Percentiles rank a stretch among this genome's conserved stretches.
Conservation (phyloP, 1,284 basidiomycete species). For the Boletus calvinii region DNA sequence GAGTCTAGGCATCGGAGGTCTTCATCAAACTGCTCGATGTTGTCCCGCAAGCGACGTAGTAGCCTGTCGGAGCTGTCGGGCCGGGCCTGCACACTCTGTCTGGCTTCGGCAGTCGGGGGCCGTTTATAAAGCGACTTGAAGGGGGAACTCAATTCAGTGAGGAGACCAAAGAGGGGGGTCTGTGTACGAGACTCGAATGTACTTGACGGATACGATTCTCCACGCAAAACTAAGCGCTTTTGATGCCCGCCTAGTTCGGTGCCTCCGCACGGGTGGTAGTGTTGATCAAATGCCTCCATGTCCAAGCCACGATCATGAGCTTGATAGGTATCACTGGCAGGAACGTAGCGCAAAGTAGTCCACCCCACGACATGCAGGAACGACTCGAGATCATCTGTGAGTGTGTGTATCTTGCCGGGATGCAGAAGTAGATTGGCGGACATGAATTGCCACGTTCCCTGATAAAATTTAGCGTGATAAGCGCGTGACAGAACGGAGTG, state of each 20-base stretch:
- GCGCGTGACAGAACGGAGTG: not conserved
- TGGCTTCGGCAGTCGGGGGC: not conserved
- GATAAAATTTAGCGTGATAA: no score
- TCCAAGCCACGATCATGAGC: not conserved
- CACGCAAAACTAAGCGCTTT: not conserved
- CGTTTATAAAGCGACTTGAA: conserved; percentile 3
- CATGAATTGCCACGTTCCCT: conserved; percentile 1
- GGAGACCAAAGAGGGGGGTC: not conserved
- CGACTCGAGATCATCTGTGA: not conserved
- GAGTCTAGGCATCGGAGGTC: not conserved
- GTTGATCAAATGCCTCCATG: not conserved
- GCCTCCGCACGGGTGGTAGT: not conserved
- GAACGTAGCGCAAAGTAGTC: not conserved
- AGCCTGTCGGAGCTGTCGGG: no score
- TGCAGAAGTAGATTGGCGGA: not conserved
- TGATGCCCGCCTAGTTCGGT: not conserved
- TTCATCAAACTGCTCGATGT: no score
- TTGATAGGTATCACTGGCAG: not conserved
- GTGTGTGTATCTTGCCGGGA: not conserved
- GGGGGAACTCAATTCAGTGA: not conserved
- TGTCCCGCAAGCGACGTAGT: no score
- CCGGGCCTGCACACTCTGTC: no score
- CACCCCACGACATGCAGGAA: not conserved
- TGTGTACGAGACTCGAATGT: no score
- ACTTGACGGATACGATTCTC: not conserved